These are phyloP conservation scores for Medicago lupulina DNA, from an alignment of 306 rosid species.

Conservation along the genomic window DNA sequence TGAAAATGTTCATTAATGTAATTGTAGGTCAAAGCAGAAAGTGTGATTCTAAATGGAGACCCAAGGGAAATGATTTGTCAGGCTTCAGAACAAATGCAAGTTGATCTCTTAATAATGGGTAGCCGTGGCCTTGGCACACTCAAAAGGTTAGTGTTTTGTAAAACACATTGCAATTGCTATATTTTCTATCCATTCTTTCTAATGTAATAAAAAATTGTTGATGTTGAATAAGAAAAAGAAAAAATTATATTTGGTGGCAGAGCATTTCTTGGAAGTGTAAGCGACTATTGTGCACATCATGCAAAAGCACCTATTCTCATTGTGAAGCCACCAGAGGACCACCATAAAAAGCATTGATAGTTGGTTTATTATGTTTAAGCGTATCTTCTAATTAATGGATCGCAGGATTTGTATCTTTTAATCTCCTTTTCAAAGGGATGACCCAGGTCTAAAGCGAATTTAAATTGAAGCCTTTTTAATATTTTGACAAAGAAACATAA, in stretches of 20 bases:
- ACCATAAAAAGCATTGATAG: slow-evolving; percentile 9
- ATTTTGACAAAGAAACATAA: too few species aligned
- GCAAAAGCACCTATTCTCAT: slow-evolving; percentile 60
- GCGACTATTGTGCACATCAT: slow-evolving; percentile 78
- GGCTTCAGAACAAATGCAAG: slow-evolving; percentile 66
- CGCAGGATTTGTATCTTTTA: too few species aligned
- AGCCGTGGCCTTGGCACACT: slow-evolving; percentile 79
- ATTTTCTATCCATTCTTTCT: too few species aligned
- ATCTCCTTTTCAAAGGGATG: too few species aligned
- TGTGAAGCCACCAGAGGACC: slow-evolving; percentile 64
- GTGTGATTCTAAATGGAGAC: slow-evolving; percentile 63
- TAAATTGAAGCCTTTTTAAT: too few species aligned
- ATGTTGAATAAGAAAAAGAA: too few species aligned
- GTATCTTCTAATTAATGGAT: too few species aligned
- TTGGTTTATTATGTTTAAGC: neutral
- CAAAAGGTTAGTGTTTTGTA: slow-evolving; percentile 48
- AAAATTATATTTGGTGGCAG: slow-evolving; percentile 45
- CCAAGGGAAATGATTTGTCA: slow-evolving; percentile 80
- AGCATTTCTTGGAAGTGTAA: slow-evolving; percentile 74
- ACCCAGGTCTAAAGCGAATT: too few species aligned
- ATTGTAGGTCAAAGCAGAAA: slow-evolving; percentile 69
- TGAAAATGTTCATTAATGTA: neutral
- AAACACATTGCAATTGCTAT: too few species aligned
- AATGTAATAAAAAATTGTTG: too few species aligned
- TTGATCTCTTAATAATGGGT: slow-evolving; percentile 68